Conservation (phyloP, 2,329 filamentous ascomycete species). For the Eurotiales sp. region DNA sequence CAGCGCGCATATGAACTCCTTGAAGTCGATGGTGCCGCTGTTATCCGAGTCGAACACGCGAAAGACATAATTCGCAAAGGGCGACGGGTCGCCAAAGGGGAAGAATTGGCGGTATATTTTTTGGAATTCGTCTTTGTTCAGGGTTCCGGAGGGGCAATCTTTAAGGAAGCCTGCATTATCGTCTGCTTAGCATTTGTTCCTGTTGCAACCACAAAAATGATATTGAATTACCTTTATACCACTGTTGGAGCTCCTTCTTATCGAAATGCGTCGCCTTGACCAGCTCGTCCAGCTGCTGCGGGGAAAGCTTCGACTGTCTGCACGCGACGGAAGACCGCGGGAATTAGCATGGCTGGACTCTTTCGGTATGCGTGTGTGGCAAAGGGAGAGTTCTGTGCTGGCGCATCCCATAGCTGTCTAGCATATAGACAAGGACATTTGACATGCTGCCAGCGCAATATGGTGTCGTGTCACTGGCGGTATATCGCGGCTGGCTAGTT, state of each 20-base stretch:
- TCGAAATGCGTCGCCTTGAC: constrained; percentile 98
- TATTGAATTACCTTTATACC: constrained; percentile 83
- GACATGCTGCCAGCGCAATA: too few relatives aligned
- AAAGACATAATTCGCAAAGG: constrained; percentile 98
- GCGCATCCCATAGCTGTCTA: too few relatives aligned
- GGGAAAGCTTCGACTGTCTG: constrained; percentile 97
- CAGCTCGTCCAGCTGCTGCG: constrained; percentile 90
- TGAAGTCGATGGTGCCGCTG: constrained; percentile 97
- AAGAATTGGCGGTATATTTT: constrained; percentile 99
- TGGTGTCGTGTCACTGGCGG: too few relatives aligned
- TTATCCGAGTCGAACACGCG: constrained; percentile 98
- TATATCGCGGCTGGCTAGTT: background rate
- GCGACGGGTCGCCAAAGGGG: constrained; percentile 94
- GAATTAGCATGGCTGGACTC: too few relatives aligned
- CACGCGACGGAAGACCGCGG: background rate
- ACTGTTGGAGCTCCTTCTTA: constrained; percentile 99
- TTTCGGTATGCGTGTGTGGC: too few relatives aligned
- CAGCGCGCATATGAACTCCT: constrained; percentile 97
- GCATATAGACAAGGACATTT: too few relatives aligned
- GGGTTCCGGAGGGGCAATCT: constrained; percentile 93
- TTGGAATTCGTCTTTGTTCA: constrained; percentile 98
- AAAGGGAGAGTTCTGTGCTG: too few relatives aligned
- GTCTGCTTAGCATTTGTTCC: too few relatives aligned
- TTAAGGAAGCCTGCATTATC: constrained; percentile 98
- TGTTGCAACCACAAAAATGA: too few relatives aligned